Percentiles rank a stretch among this genome's conserved stretches.
Conservation (phyloP, 108 stramenopile genomes). For the Nitzschia sp. region DNA sequence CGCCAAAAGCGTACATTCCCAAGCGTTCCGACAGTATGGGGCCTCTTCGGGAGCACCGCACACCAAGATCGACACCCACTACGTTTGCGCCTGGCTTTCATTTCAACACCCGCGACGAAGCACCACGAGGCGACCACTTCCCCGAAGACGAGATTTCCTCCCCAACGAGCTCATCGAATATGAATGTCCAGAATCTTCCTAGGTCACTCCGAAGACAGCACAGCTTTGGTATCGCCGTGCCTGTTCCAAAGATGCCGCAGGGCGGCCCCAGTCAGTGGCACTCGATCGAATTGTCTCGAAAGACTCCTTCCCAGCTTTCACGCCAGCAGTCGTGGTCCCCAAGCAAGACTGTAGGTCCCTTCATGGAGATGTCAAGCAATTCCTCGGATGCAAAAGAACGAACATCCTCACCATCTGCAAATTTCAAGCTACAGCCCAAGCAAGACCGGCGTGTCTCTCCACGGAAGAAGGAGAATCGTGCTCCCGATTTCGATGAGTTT, state of each 20-base stretch:
- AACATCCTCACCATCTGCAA: not conserved
- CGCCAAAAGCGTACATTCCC: slow-evolving; percentile 1
- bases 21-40: not conserved
- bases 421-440: not conserved
- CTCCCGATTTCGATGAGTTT: not conserved
- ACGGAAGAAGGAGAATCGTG: slow-evolving; percentile 3
- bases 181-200: not conserved
- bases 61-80: not conserved
- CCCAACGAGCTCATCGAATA: not conserved
- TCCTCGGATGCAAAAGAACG: not conserved
- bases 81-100: not conserved
- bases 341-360: not conserved
- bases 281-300: not conserved
- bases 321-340: not conserved
- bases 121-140: not conserved
- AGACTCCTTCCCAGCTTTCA: too few species aligned
- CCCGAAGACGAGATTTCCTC: not conserved
- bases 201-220: not conserved
- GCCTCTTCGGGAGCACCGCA: not conserved
- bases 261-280: too few species aligned
- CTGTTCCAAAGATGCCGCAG: not conserved
- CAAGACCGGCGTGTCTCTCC: not conserved
- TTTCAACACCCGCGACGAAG: not conserved
- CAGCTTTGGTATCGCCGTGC: slow-evolving; percentile 1
- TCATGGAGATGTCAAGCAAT: not conserved